phyloP scores from a whole-genome alignment of 2,329 filamentous ascomycete species.

The Pseudogymnoascus sp. region DNA sequence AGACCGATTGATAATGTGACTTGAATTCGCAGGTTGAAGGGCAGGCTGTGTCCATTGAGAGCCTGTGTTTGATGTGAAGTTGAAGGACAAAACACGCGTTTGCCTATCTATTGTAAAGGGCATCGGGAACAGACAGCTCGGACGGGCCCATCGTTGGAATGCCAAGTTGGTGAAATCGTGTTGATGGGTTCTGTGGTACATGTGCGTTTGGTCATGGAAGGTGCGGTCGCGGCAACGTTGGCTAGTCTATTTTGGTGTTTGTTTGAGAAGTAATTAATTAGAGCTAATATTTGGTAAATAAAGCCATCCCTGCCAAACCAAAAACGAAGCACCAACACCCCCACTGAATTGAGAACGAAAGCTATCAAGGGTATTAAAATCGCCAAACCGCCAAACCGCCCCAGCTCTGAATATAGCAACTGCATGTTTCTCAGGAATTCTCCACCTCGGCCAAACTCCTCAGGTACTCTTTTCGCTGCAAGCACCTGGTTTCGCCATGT shows the following conservation, averaged over 20 bases:
- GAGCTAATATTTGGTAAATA: neutral
- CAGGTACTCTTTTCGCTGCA: neutral
- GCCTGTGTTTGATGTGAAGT: neutral
- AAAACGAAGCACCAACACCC: neutral
- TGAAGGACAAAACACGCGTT: neutral
- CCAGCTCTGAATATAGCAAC: neutral
- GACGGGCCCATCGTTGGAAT: neutral
- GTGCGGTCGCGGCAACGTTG: neutral
- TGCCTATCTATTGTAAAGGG: neutral
- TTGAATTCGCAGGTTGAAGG: neutral
- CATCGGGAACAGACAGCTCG: neutral
- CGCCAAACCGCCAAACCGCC: neutral
- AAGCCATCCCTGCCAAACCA: neutral
- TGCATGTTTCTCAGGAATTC: neutral
- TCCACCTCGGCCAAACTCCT: neutral
- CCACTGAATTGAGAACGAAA: neutral
- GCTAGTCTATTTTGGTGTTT: neutral
- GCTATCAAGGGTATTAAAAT: constrained; percentile 1
- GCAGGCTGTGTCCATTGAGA: neutral
- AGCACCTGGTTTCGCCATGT: neutral
- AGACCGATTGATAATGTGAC: neutral
- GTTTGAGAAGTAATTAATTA: constrained; percentile 4
- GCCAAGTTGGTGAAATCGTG: neutral
- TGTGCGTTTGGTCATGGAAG: neutral
- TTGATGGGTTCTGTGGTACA: neutral